Evolutionary conservation across 176 grass and related monocot species (phyloP), one percentile per base, ranked within the genome.

Genomic region (Calamus simplicifolius): DNA sequence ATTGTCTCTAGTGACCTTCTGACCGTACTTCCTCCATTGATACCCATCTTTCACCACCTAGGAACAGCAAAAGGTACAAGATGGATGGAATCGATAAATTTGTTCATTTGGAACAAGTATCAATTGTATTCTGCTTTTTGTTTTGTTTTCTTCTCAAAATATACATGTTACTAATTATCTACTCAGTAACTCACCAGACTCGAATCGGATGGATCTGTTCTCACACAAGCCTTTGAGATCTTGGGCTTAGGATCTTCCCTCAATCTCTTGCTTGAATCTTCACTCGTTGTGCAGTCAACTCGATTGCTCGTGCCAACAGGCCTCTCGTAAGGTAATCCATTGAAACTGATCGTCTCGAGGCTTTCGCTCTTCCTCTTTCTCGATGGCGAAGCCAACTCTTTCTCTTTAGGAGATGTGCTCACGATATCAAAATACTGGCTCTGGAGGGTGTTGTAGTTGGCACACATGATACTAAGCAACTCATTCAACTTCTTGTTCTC

Each of bases 1-100:
- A 62, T 97, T 97, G 65, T 97, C 87, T 28, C 84, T 83, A 0
- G 87, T 97, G 16, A 97, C 57, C 27, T 59, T 59, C 27, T 59
- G 57, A 16, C 57, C 57, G 29, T 59, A 59, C 29, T 59, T 59
- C 57, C 57, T 25, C 57, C 57, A 59, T 31, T 59, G 57, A 59
- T 31, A 59, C 5, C 57, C 57, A 59, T 59, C 85, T 51, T 67
- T 73, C 18, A 77, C 79, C 18, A 5, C 53, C 79, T 81, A 56
- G 21, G 8, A 8, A 21, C 19, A 10, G 5, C 27, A 7, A 16
- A 59, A 16, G 50, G 6, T 13, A 13, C 35, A 35, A 35, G 31
- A 35, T 7, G 6, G 31, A 35, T 7, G 6, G 31, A 35, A 35
- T 35, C 31, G 8, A 35, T 35, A 35, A 1, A 5, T 35, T 35